Conservation (phyloP, 2,329 filamentous ascomycete genomes). For the Clarireedia hainanense region DNA sequence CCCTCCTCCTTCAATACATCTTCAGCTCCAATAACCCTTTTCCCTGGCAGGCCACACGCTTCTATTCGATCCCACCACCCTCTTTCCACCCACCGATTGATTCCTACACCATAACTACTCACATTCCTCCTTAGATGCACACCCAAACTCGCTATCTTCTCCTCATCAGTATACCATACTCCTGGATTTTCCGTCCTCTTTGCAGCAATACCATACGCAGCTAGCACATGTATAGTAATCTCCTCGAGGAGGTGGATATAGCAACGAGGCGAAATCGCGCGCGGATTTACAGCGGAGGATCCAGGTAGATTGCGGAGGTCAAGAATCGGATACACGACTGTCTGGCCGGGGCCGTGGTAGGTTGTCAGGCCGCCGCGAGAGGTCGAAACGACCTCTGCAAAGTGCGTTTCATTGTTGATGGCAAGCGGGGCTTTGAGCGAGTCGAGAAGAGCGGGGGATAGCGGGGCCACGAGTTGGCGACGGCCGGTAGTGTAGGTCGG, state of each 20-base stretch:
- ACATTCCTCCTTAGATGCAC: slow-evolving; percentile 85
- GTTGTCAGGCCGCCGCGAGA: slow-evolving; percentile 83
- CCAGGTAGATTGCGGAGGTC: slow-evolving; percentile 49
- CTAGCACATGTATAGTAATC: slow-evolving; percentile 61
- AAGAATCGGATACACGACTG: slow-evolving; percentile 88
- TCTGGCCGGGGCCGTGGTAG: slow-evolving; percentile 89
- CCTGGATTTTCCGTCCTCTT: slow-evolving; percentile 58
- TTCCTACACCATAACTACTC: slow-evolving; percentile 73
- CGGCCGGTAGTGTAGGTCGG: slow-evolving; percentile 89
- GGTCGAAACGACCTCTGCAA: slow-evolving; percentile 30
- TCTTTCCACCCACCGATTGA: slow-evolving; percentile 64
- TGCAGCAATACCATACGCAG: slow-evolving; percentile 50
- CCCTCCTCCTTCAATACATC: not conserved
- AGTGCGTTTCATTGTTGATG: not conserved
- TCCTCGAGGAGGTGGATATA: slow-evolving; percentile 76
- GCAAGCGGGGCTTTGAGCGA: slow-evolving; percentile 28
- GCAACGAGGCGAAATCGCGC: slow-evolving; percentile 53
- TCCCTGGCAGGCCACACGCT: slow-evolving; percentile 80
- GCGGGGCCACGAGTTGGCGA: slow-evolving; percentile 54
- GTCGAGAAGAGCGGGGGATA: slow-evolving; percentile 36
- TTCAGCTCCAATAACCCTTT: slow-evolving; percentile 65
- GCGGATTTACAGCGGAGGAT: no score
- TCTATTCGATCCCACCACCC: slow-evolving; percentile 67
- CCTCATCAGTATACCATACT: slow-evolving; percentile 22
- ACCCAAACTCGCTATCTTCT: slow-evolving; percentile 84